Base-by-base conservation (phyloP, 2,329 filamentous ascomycete genomes). In the Paracamarosporium sp. region DNA sequence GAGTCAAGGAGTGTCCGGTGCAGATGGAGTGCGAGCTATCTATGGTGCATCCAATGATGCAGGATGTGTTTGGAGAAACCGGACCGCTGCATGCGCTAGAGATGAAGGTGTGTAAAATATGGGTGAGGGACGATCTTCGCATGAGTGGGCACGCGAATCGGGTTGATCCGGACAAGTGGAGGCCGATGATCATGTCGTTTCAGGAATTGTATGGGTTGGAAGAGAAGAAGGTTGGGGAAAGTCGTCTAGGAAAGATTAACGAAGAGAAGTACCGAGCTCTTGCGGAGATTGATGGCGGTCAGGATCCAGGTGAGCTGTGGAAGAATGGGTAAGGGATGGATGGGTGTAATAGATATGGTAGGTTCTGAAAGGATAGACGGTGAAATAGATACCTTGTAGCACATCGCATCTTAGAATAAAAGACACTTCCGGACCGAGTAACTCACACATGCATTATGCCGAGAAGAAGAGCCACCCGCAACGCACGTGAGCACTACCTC, bases 151-250 rank as follows among this genome's bases (percentile, higher is more conserved):
- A 52, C 74, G 52, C 62, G 24, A 81, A 82, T 56, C 67, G 77
- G 4, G 67, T 81, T 50, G 78, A 81, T 57, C 71, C 79, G 1
- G 77, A 81, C 56, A 71, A 67, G 44, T 81, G 79, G 79, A 67
- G 69, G 50, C 79, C 80, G 2, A 66, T 81, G 65, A 78, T 82
- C 41, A 81, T 80, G 78, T 73, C 63, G 45, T 82, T 81, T 56
- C 78, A 79, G 61, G 71, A 81, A 53, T 64, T 80, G 7, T 81
- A 81, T 58, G 80, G 78, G 0, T 63, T 77, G 57, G 63, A 53
- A n/a, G 56, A 59, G 50, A 67, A 56, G 28, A 76, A 74, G 50
- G 45, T 68, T 15, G 62, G 36, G 2, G 40, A 59, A 17, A 67
- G 63, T 9, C 55, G 50, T 13, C 52, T 76, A 36, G 67, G 63